These are phyloP conservation scores for Ambrosia hybrid DNA, from an alignment of 140 eudicot genomes.

Conservation along the genomic window DNA sequence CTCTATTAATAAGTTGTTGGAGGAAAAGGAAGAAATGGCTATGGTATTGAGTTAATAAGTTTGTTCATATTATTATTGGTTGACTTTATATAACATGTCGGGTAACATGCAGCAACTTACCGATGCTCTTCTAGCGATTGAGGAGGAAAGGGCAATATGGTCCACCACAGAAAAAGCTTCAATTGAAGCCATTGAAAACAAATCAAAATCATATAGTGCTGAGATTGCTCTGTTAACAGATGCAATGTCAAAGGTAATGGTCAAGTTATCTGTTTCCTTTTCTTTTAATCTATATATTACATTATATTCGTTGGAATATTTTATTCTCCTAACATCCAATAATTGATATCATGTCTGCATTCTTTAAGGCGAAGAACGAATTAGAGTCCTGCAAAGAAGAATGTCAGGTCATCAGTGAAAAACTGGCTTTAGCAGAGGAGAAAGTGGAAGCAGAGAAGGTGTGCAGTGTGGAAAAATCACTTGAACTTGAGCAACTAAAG, in stretches of 20 bases:
- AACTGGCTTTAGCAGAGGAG: slow-evolving; percentile 47
- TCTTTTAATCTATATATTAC: not conserved
- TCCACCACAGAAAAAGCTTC: slow-evolving; percentile 75
- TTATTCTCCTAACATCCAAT: not conserved
- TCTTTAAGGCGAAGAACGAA: slow-evolving; percentile 51
- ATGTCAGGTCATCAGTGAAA: slow-evolving; percentile 43
- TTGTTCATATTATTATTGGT: slow-evolving; percentile 7
- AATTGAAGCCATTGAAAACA: slow-evolving; percentile 59
- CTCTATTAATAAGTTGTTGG: slow-evolving; percentile 47
- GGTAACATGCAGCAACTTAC: slow-evolving; percentile 78
- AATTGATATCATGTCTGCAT: slow-evolving; percentile 9
- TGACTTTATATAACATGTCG: slow-evolving; percentile 5
- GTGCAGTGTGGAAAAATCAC: slow-evolving; percentile 48
- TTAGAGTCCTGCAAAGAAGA: slow-evolving; percentile 53
- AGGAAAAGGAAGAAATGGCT: slow-evolving; percentile 92
- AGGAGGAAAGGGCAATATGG: slow-evolving; percentile 93
- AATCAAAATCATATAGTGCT: slow-evolving; percentile 43
- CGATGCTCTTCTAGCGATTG: slow-evolving; percentile 80
- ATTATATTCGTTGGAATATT: not conserved
- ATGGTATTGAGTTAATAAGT: slow-evolving; percentile 46
- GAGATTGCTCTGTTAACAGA: slow-evolving; percentile 53
- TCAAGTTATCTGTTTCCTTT: not conserved
- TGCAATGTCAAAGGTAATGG: slow-evolving; percentile 59
- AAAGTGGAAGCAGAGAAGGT: slow-evolving; percentile 45
- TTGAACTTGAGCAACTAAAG: slow-evolving; percentile 51